A percentile compares a stretch with the other conserved stretches of the same genome.
Conservation (phyloP, 1,284 basidiomycete species). For the Athelia sp. region DNA sequence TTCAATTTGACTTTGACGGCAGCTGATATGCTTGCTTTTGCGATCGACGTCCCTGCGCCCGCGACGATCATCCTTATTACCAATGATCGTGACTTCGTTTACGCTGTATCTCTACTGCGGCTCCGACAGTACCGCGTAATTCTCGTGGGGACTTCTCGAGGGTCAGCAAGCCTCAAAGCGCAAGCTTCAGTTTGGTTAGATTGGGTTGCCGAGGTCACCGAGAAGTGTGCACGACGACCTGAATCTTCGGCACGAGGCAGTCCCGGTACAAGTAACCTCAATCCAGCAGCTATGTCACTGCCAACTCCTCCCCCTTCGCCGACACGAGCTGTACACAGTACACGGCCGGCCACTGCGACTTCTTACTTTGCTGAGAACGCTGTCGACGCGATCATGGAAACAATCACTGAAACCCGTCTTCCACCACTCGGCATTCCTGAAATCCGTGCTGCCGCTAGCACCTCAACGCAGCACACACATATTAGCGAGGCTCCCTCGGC, state of each 20-base stretch:
- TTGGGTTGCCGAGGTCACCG: constrained; percentile 45
- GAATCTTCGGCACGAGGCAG: no score
- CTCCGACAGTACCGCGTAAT: constrained; percentile 45
- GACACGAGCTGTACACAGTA: neutral
- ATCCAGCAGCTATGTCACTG: constrained; percentile 7
- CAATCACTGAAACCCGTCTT: no score
- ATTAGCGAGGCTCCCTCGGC: no score
- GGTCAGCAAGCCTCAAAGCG: constrained; percentile 41
- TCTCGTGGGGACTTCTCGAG: constrained; percentile 39
- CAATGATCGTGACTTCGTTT: constrained; percentile 56
- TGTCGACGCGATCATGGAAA: no score
- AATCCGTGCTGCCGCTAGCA: no score
- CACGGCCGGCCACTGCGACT: no score
- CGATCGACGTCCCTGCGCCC: constrained; percentile 48
- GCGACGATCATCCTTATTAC: constrained; percentile 51
- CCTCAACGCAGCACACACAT: no score
- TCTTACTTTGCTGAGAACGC: no score
- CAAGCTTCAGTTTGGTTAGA: constrained; percentile 52
- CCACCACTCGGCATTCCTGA: no score
- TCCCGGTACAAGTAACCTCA: no score
- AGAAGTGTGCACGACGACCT: constrained; percentile 5
- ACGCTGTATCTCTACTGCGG: constrained; percentile 48
- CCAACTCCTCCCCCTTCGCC: neutral
- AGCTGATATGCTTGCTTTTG: constrained; percentile 60
- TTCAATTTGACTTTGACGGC: neutral